Conservation (phyloP, 305 asterid species). For the Striga hermonthica region DNA sequence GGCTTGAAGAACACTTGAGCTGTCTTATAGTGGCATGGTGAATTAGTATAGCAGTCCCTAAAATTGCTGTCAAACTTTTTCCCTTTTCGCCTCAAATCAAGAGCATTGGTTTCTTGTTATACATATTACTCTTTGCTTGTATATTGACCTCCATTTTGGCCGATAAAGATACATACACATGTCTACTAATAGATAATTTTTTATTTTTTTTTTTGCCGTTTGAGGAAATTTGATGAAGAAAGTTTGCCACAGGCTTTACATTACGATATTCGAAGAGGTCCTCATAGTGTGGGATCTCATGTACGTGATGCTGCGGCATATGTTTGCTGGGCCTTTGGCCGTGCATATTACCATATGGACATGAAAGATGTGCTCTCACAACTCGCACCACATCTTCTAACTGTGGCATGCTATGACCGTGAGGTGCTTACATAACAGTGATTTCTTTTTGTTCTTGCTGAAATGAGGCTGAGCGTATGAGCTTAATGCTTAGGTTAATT, state of each 20-base stretch:
- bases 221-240: slow-evolving; percentile 7
- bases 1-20: slow-evolving; percentile 19
- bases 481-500: slow-evolving; percentile 72
- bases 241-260: slow-evolving; percentile 65
- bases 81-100: too few species aligned
- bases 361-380: slow-evolving; percentile 78
- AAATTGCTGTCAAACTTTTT: too few species aligned
- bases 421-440: slow-evolving; percentile 56
- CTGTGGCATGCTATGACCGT: slow-evolving; percentile 95
- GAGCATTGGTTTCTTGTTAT: too few species aligned
- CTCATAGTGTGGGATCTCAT: slow-evolving; percentile 98
- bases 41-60: too few species aligned
- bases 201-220: too few species aligned
- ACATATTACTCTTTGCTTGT: too few species aligned
- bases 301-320: slow-evolving; percentile 99
- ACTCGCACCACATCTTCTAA: slow-evolving; percentile 88
- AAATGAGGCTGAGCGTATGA: slow-evolving; percentile 33
- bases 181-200: background rate
- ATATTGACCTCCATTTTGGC: slow-evolving; percentile 17
- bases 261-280: slow-evolving; percentile 98
- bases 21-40: too few species aligned
- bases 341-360: slow-evolving; percentile 81
- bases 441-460: slow-evolving; percentile 29
- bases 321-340: slow-evolving; percentile 99
- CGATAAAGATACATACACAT: background rate